A percentile compares a stretch with the other conserved stretches of the same genome.
Conservation (phyloP, 192 early-diverging fungal species). For the Coemansia sp. region DNA sequence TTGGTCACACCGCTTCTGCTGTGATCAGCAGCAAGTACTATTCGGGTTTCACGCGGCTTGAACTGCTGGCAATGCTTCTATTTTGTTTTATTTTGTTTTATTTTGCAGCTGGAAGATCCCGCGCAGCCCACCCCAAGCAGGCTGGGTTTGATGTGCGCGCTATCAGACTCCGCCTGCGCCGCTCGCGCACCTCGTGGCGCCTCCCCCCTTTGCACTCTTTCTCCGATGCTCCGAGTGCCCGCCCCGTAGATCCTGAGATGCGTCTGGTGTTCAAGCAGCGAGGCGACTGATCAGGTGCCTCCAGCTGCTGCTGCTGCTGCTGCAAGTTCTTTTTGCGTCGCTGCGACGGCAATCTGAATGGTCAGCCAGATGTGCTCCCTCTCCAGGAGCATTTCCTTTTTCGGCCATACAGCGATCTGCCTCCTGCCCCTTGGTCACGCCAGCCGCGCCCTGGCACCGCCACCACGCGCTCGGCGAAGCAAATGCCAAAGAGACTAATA, state of each 20-base stretch:
- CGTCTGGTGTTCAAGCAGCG: constrained; percentile 4
- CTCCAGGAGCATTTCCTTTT: background rate
- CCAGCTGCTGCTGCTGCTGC: background rate
- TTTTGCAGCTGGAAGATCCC: background rate
- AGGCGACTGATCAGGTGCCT: constrained; percentile 4
- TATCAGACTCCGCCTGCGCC: background rate
- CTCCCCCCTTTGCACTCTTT: background rate
- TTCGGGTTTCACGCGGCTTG: no score
- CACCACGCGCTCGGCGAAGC: background rate
- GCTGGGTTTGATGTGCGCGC: background rate
- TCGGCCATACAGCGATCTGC: background rate
- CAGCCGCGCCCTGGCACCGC: background rate
- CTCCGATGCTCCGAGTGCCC: background rate
- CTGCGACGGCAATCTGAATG: constrained; percentile 3
- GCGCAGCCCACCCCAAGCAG: background rate
- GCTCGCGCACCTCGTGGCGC: background rate
- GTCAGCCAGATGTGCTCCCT: no score
- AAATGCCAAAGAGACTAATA: background rate
- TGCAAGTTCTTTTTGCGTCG: background rate
- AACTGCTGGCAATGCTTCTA: no score
- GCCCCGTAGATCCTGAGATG: constrained; percentile 5
- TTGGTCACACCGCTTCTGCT: no score
- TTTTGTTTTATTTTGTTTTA: no score
- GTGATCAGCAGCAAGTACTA: no score
- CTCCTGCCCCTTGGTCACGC: constrained; percentile 1